These are phyloP conservation scores for Pugionium cornutum DNA, from an alignment of 345 rosid genomes.

Conservation along the genomic window DNA sequence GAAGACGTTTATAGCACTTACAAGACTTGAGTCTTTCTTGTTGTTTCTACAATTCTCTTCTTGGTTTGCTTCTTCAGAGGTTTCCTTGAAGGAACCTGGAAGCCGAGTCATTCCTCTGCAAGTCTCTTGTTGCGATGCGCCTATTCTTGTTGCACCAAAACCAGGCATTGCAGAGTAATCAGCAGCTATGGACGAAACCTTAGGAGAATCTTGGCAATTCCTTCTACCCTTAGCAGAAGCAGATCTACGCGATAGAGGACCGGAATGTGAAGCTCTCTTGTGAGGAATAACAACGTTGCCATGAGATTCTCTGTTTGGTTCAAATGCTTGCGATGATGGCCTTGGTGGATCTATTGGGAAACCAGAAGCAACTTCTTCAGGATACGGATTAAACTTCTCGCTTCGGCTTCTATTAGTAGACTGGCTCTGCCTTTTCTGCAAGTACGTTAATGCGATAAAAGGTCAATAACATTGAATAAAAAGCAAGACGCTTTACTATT, in stretches of 20 bases:
- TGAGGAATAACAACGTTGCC: constrained; percentile 51
- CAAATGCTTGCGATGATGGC: constrained; percentile 76
- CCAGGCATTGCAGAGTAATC: constrained; percentile 63
- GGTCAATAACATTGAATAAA: not conserved
- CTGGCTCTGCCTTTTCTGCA: constrained; percentile 84
- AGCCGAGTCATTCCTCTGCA: constrained; percentile 69
- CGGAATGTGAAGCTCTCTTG: constrained; percentile 90
- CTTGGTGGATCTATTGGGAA: constrained; percentile 98
- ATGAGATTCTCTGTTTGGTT: constrained; percentile 57
- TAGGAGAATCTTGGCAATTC: constrained; percentile 65
- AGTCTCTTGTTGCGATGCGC: constrained; percentile 56
- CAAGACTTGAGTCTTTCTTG: constrained; percentile 75
- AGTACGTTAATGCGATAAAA: not conserved
- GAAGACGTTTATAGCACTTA: constrained; percentile 41
- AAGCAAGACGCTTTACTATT: constrained; percentile 13
- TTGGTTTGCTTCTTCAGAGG: constrained; percentile 66
- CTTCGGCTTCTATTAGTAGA: constrained; percentile 82
- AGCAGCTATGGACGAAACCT: constrained; percentile 57
- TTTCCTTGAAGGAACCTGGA: constrained; percentile 92
- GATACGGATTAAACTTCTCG: constrained; percentile 97
- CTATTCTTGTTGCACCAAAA: constrained; percentile 58
- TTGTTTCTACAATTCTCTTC: constrained; percentile 63
- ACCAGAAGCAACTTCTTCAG: constrained; percentile 97
- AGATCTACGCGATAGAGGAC: constrained; percentile 79
- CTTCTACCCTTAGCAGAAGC: constrained; percentile 74